These are phyloP conservation scores for Phaeosphaeriaceae sp. DNA, from an alignment of 2,329 filamentous ascomycete genomes.

Conservation along the genomic window DNA sequence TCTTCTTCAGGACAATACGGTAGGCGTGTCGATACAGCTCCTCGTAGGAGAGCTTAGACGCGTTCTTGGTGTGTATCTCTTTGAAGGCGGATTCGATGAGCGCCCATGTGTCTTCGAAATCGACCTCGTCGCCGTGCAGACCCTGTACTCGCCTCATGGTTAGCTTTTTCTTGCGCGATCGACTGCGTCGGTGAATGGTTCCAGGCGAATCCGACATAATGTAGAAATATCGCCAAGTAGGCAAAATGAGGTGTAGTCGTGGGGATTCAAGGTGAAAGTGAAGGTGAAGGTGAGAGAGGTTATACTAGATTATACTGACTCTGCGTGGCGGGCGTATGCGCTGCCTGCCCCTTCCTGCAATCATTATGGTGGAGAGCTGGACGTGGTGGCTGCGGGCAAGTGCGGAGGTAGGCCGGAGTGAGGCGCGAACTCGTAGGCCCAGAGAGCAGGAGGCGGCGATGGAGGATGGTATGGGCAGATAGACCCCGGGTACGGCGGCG, in stretches of 20 bases:
- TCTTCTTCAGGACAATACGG: constrained; percentile 89
- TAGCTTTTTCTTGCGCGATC: constrained; percentile 6
- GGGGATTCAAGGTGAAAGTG: constrained; percentile 6
- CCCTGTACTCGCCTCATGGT: constrained; percentile 54
- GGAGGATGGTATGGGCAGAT: not conserved
- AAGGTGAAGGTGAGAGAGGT: not conserved
- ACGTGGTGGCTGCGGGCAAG: constrained; percentile 6
- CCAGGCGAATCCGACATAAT: not conserved
- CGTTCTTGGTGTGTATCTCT: constrained; percentile 92
- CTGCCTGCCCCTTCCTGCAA: constrained; percentile 62
- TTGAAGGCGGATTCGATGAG: constrained; percentile 77
- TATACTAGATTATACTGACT: constrained; percentile 58
- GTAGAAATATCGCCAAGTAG: not conserved
- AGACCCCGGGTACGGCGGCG: not conserved
- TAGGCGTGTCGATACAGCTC: constrained; percentile 94
- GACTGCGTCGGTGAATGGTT: not conserved
- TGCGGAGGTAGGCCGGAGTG: not conserved
- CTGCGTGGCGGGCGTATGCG: constrained; percentile 73
- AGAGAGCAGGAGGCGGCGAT: not conserved
- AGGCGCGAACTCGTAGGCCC: not conserved
- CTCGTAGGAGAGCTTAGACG: constrained; percentile 89
- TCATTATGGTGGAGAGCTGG: constrained; percentile 45
- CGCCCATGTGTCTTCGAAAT: constrained; percentile 87
- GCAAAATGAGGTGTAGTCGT: not conserved
- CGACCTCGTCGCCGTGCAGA: constrained; percentile 67